Evolutionary conservation across 2,329 filamentous ascomycete species (phyloP), one percentile per base, ranked within the genome.

Genomic region (Monosporascus sp.): DNA sequence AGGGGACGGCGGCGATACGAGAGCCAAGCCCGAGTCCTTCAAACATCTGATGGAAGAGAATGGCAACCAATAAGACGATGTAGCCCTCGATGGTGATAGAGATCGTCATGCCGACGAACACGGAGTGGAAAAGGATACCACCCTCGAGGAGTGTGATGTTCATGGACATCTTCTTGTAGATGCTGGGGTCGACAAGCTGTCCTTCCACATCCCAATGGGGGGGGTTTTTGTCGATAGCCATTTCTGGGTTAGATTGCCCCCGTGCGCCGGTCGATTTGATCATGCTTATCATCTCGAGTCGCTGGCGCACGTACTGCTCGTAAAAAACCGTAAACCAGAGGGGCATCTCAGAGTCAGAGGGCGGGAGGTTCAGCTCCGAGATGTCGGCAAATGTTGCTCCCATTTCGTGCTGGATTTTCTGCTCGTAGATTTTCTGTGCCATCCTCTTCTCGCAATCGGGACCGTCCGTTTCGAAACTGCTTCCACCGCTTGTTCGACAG

Each of bases 61-160:
- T 88, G 55, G 86, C 86, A 47, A 88, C 72, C 7, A 89, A 74
- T 4, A 89, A 76, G 25, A 89, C 75, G 52, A 85, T 68, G 66
- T 88, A 89, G 4, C 83, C 80, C 1, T 86, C 82, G 1, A 81
- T 81, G 20, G 85, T 85, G 57, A 89, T 85, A 25, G 83, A 86
- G 25, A 89, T 71, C 0, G 86, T 87, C 77, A 89, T 86, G 53
- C 85, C 85, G 52, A 89, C 86, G 66, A 89, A 89, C 54, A 91
- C 80, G 55, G 84, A 88, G 70, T 91, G 88, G 66, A 91, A 91
- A 11, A 91, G 75, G 58, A 91, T 91, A 55, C 88, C 88, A 52
- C 87, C 85, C 68, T 91, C 88, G 5, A 91, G 78, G 3, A 91
- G 77, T 5, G 88, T 80, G 59, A 89, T 89, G 69, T 91, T 88